phyloP scores from a whole-genome alignment of 2,329 filamentous ascomycete genomes.

The Venturia carpophila region DNA sequence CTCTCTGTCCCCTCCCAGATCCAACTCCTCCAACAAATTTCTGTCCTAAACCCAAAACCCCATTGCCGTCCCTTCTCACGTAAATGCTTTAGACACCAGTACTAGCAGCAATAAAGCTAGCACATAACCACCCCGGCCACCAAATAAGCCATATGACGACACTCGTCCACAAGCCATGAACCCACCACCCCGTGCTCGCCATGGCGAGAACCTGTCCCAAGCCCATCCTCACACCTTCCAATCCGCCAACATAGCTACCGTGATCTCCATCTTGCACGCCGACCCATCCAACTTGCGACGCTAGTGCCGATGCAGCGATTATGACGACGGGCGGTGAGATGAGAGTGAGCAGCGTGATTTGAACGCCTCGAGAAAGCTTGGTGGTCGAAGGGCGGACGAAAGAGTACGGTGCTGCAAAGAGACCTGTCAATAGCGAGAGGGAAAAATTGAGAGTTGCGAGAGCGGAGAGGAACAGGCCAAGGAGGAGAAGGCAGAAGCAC shows the following conservation, averaged over 20 bases:
- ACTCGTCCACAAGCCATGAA: slow-evolving; percentile 83
- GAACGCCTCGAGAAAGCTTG: slow-evolving; percentile 9
- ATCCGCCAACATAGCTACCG: slow-evolving; percentile 31
- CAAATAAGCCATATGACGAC: slow-evolving; percentile 90
- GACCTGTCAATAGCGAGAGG: slow-evolving; percentile 74
- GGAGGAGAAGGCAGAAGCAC: slow-evolving; percentile 82
- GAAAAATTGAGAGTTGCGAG: slow-evolving; percentile 96
- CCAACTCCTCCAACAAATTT: neutral
- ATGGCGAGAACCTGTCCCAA: slow-evolving; percentile 57
- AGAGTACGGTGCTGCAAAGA: slow-evolving; percentile 70
- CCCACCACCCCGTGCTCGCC: slow-evolving; percentile 79
- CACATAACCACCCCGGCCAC: slow-evolving; percentile 86
- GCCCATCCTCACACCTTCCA: slow-evolving; percentile 48
- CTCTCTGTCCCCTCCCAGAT: too few relatives aligned
- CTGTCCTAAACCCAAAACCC: neutral
- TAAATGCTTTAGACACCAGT: neutral
- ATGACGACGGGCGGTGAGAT: slow-evolving; percentile 31
- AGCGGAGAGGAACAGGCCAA: slow-evolving; percentile 85
- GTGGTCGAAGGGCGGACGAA: slow-evolving; percentile 47
- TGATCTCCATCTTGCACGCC: slow-evolving; percentile 21
- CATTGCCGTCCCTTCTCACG: neutral
- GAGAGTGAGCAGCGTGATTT: slow-evolving; percentile 24
- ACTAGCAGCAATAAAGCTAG: slow-evolving; percentile 12
- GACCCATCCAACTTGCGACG: slow-evolving; percentile 21
- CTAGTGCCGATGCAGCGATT: slow-evolving; percentile 21